Evolutionary conservation across 1,139 yeast genomes (phyloP).

Genomic region (Hansenula lynferdii): DNA sequence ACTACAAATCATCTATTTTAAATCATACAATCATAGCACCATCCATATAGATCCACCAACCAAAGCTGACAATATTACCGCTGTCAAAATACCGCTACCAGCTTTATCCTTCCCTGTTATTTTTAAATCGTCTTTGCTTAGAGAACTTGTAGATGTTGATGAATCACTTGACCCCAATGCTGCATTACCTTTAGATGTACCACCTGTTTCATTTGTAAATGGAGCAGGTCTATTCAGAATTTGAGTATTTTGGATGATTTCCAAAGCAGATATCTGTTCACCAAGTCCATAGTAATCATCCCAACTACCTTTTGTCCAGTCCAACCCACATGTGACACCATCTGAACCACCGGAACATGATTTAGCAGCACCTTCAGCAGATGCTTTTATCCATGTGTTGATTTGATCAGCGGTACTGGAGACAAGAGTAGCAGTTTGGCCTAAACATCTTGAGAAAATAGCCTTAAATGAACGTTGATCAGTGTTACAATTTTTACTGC

Average conservation of each 20-base stretch:
- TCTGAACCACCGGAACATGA: conserved; percentile 73
- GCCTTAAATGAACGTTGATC: conserved; percentile 65
- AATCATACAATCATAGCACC: too few relatives aligned
- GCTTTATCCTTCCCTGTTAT: conserved; percentile 64
- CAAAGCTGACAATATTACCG: conserved; percentile 56
- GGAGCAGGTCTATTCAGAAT: conserved; percentile 36
- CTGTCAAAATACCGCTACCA: conserved; percentile 85
- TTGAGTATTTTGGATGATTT: conserved; percentile 48
- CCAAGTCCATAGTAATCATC: conserved; percentile 80
- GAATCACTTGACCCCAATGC: conserved; percentile 38
- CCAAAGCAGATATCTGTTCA: conserved; percentile 58
- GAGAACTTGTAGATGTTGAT: conserved; percentile 24
- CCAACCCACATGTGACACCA: conserved; percentile 72
- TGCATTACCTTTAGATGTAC: conserved; percentile 39
- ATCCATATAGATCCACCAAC: conserved; percentile 73
- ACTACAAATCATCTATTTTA: too few relatives aligned
- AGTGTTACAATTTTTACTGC: conserved; percentile 42
- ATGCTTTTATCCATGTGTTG: conserved; percentile 33
- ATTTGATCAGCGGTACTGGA: conserved; percentile 41
- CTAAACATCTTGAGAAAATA: conserved; percentile 51
- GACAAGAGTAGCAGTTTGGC: conserved; percentile 42
- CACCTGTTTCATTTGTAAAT: conserved; percentile 39
- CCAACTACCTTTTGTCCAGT: conserved; percentile 56
- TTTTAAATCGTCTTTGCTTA: conserved; percentile 36
- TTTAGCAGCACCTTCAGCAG: conserved; percentile 64